Base-by-base conservation (phyloP, 306 rosid species). In the Sicyos baderoa region DNA sequence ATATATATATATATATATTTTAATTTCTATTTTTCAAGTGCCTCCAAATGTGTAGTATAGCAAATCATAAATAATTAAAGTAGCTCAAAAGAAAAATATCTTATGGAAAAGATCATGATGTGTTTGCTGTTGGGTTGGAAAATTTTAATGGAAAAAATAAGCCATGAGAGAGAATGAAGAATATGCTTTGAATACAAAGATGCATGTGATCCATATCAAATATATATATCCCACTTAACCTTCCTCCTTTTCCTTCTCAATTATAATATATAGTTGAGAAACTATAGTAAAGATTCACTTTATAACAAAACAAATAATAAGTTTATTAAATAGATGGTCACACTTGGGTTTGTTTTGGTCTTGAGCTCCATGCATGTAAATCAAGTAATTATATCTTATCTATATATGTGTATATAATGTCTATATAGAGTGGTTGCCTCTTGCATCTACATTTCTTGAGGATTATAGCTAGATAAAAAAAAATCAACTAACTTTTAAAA, bases 161-260 rank as follows among this genome's bases (percentile, higher is more conserved):
- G 32, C n/a, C 13, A 59, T 15, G 65, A 59, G 0, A 59, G 44
- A 7, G 18, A 29, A 29, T 29, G 45, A n/a, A 6, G 45, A 59
- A 59, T 59, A 59, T 59, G 45, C 44, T 59, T 59, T 59, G 65
- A 59, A 59, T 29, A 59, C 29, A 21, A 59, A 29, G 65, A 59
- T 54, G 32, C 60, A 54, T 57, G 14, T 57, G 63, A 57, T 57
- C 32, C 62, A 56, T 23, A 56, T 56, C 62, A 56, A 56, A 54
- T 54, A 53, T 53, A 56, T 22, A 54, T 54, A 53, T 53, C 25
- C 57, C 57, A 53, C 57, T 53, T n/a, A 42, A 1, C 23, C 57
- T 18, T 7, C 25, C 57, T 18, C 57, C 21, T 18, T 53, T 49
- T 49, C 54, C 54, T 49, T 15, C 7, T 49, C 54, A 49, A 49